These are phyloP conservation scores for Trichoderma sp. DNA, from an alignment of 2,329 filamentous ascomycete genomes.

Conservation along the genomic window DNA sequence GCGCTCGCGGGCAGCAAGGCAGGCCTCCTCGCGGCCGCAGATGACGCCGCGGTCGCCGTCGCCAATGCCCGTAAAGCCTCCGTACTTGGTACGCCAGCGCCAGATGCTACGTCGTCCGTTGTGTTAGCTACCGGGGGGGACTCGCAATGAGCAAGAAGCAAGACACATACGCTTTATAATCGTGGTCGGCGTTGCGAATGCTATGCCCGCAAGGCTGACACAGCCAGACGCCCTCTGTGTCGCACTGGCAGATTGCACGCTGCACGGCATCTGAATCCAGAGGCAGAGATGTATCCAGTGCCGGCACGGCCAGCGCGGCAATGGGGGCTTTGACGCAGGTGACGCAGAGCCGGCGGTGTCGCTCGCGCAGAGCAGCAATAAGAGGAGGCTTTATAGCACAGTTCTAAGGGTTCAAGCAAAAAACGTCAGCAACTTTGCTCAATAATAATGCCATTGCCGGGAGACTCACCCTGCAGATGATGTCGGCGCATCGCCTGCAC, in stretches of 20 bases:
- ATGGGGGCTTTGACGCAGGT: constrained; percentile 75
- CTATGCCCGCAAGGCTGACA: constrained; percentile 80
- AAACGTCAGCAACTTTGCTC: background rate
- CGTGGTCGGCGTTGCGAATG: constrained; percentile 61
- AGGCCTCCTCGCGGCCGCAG: constrained; percentile 76
- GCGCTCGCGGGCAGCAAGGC: constrained; percentile 73
- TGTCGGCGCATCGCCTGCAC: constrained; percentile 73
- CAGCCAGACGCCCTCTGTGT: constrained; percentile 69
- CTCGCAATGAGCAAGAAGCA: background rate
- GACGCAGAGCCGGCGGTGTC: constrained; percentile 79
- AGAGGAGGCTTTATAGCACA: constrained; percentile 84
- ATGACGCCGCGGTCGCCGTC: constrained; percentile 86
- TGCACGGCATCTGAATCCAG: constrained; percentile 59
- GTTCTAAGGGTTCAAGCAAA: constrained; percentile 59
- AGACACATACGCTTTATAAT: constrained; percentile 57
- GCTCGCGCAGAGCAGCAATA: constrained; percentile 64
- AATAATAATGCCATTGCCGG: background rate
- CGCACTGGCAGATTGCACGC: constrained; percentile 55
- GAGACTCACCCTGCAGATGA: constrained; percentile 75
- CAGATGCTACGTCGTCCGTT: constrained; percentile 60
- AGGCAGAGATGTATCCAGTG: constrained; percentile 47
- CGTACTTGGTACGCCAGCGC: constrained; percentile 87
- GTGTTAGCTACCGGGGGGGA: background rate
- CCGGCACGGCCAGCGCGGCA: constrained; percentile 51
- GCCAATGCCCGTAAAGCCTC: constrained; percentile 80